These are phyloP conservation scores for Daldinia concentrica DNA, from an alignment of 495 filamentous ascomycete species.

Conservation along the genomic window DNA sequence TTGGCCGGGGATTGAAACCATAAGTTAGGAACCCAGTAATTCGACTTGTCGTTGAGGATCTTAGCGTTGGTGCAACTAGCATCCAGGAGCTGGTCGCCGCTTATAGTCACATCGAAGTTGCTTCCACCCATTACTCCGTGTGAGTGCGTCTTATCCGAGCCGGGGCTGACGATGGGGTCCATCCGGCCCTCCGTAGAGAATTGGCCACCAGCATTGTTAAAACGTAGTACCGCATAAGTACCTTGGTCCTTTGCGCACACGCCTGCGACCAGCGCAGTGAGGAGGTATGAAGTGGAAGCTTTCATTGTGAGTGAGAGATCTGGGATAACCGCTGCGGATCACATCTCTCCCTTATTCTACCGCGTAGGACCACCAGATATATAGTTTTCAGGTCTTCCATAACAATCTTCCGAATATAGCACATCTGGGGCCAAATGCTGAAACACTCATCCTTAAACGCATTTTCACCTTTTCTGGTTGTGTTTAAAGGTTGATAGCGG, in stretches of 20 bases:
- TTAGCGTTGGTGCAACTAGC: constrained; percentile 72
- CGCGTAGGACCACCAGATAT: constrained; percentile 10
- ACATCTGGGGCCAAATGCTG: constrained; percentile 1
- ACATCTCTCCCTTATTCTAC: background rate
- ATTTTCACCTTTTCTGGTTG: constrained; percentile 6
- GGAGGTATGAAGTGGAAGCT: constrained; percentile 11
- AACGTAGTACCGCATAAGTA: constrained; percentile 56
- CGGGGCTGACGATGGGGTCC: constrained; percentile 71
- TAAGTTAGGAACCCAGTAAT: constrained; percentile 78
- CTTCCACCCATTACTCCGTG: constrained; percentile 76
- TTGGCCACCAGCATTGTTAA: constrained; percentile 54
- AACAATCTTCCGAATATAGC: background rate
- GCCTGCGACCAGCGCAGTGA: constrained; percentile 41
- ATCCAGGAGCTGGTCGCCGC: constrained; percentile 61
- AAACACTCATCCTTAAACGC: constrained; percentile 17
- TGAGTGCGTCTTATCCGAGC: constrained; percentile 64
- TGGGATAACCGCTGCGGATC: constrained; percentile 1
- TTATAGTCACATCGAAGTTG: constrained; percentile 70
- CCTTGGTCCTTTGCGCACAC: constrained; percentile 43
- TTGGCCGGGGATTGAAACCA: constrained; percentile 68
- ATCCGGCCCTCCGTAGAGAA: constrained; percentile 59
- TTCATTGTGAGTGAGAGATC: constrained; percentile 26
- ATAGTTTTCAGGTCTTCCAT: background rate
- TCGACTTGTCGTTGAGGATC: constrained; percentile 70
- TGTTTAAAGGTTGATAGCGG: background rate